Percentiles rank a stretch among this genome's conserved stretches.
phyloP scores from a whole-genome alignment of 2,329 filamentous ascomycete genomes.

The Penicillium thymicola region DNA sequence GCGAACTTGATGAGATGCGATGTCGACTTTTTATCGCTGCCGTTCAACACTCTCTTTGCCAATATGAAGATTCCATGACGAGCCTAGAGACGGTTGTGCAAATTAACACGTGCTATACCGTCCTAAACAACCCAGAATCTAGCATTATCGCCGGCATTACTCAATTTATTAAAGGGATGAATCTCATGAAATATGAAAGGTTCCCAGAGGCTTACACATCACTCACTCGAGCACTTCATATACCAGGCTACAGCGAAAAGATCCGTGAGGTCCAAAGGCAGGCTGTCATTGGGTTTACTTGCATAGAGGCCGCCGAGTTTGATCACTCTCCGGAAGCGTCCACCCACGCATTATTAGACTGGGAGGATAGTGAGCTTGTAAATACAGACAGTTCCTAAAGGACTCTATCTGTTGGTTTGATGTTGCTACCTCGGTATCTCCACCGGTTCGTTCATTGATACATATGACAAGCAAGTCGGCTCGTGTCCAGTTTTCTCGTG shows the following conservation, averaged over 20 bases:
- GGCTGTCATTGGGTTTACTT: constrained; percentile 6
- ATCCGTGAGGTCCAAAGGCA: constrained; percentile 14
- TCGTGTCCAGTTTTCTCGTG: background rate
- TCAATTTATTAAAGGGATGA: constrained; percentile 19
- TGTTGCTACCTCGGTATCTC: background rate
- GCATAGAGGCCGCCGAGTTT: background rate
- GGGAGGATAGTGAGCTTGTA: background rate
- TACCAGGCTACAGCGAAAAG: constrained; percentile 18
- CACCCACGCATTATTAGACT: constrained; percentile 5
- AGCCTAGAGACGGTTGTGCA: constrained; percentile 7
- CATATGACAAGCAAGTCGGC: background rate
- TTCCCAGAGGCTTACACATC: constrained; percentile 18
- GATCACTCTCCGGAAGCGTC: background rate
- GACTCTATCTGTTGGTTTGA: no score
- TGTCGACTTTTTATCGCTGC: constrained; percentile 16
- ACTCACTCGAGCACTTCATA: constrained; percentile 12
- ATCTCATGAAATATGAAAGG: constrained; percentile 13
- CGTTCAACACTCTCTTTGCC: constrained; percentile 7
- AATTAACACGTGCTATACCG: background rate
- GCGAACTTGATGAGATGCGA: constrained; percentile 10
- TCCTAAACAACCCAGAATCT: background rate
- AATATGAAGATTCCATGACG: constrained; percentile 12
- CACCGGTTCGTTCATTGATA: background rate
- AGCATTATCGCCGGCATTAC: constrained; percentile 15
- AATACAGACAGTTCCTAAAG: background rate